These are phyloP conservation scores for Fomitopsis pulvina DNA, from an alignment of 768 basidiomycete species.

Conservation along the genomic window DNA sequence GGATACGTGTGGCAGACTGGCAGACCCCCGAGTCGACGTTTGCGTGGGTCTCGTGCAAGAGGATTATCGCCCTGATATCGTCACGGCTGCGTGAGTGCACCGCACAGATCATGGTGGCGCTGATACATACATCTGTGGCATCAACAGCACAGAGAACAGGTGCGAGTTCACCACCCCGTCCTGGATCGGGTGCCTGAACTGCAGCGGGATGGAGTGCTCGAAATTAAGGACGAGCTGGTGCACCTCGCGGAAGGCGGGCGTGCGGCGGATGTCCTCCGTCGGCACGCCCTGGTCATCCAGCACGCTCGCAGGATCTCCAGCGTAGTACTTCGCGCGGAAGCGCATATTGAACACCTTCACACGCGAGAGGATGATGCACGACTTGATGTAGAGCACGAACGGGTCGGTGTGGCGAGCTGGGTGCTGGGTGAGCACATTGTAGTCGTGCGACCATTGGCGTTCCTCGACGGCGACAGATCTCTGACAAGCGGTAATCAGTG, in stretches of 20 bases:
- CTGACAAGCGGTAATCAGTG: slow-evolving; percentile 21
- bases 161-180: slow-evolving; percentile 52
- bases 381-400: slow-evolving; percentile 66
- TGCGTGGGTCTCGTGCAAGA: slow-evolving; percentile 75
- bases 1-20: slow-evolving; percentile 61
- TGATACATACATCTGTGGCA: slow-evolving; percentile 15
- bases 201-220: slow-evolving; percentile 47
- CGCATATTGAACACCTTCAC: slow-evolving; percentile 63
- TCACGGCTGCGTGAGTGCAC: slow-evolving; percentile 28
- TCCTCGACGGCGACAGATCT: slow-evolving; percentile 28
- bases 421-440: slow-evolving; percentile 54
- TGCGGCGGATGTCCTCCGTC: slow-evolving; percentile 48
- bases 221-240: slow-evolving; percentile 54
- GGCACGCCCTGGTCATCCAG: slow-evolving; percentile 2
- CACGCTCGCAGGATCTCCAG: slow-evolving; percentile 43
- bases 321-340: slow-evolving; percentile 53
- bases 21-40: slow-evolving; percentile 51
- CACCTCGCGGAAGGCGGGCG: slow-evolving; percentile 57
- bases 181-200: slow-evolving; percentile 47
- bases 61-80: slow-evolving; percentile 48
- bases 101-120: background rate
- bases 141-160: slow-evolving; percentile 34
- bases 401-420: slow-evolving; percentile 60
- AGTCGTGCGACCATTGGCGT: slow-evolving; percentile 63
- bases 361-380: slow-evolving; percentile 53